A percentile compares a stretch with the other conserved stretches of the same genome.
These are phyloP conservation scores for Hymenoscyphus fructigenus DNA, from an alignment of 2,329 filamentous ascomycete genomes.

Conservation along the genomic window DNA sequence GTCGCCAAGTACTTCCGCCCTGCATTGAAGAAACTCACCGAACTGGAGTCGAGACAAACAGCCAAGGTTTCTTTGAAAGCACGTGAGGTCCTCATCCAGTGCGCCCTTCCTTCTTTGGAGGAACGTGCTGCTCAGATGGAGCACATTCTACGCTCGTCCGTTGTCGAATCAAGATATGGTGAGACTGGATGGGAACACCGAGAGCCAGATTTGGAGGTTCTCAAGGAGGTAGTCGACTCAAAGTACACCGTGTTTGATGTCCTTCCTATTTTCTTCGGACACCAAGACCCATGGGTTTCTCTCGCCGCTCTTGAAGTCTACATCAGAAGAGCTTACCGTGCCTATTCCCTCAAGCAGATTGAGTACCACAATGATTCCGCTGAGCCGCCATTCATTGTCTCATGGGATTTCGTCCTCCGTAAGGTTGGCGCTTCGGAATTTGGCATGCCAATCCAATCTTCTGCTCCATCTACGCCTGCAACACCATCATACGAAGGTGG, in stretches of 20 bases:
- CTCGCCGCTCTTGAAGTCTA: conserved; percentile 94
- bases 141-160: conserved; percentile 93
- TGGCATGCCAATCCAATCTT: conserved; percentile 75
- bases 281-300: conserved; percentile 91
- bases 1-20: conserved; percentile 85
- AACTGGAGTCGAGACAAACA: conserved; percentile 78
- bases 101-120: conserved; percentile 90
- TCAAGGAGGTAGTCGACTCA: conserved; percentile 98
- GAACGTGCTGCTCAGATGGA: conserved; percentile 97
- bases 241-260: conserved; percentile 99
- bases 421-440: conserved; percentile 93
- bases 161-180: conserved; percentile 94
- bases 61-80: conserved; percentile 98
- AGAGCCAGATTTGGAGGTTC: conserved; percentile 82
- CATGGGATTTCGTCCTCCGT: conserved; percentile 94
- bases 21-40: conserved; percentile 80
- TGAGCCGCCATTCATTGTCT: conserved; percentile 76
- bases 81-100: conserved; percentile 95
- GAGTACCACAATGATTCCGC: conserved; percentile 74
- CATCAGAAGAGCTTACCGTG: conserved; percentile 92
- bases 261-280: conserved; percentile 88
- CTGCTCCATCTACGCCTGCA: conserved; percentile 79
- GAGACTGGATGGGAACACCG: conserved; percentile 97
- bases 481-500: conserved; percentile 63
- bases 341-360: conserved; percentile 86